These are phyloP conservation scores for Verbena officinalis DNA, from an alignment of 257 asterid species.

Conservation along the genomic window DNA sequence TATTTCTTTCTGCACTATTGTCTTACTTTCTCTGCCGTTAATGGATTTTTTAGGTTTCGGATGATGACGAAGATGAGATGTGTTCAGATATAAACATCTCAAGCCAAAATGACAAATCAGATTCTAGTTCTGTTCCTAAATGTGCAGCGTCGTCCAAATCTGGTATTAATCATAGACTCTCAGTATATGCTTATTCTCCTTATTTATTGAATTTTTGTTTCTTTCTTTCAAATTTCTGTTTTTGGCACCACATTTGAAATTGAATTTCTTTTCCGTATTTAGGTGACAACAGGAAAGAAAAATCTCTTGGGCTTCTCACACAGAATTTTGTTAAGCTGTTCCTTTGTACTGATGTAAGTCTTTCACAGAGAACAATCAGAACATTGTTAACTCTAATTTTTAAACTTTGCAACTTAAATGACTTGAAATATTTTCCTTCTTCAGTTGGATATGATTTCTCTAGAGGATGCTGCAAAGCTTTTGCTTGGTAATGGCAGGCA, in stretches of 20 bases:
- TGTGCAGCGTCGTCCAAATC: slow-evolving; percentile 37
- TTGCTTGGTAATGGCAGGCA: slow-evolving; percentile 85
- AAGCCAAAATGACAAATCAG: slow-evolving; percentile 57
- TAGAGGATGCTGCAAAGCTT: slow-evolving; percentile 95
- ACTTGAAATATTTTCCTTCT: slow-evolving; percentile 2
- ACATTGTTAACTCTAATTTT: not conserved
- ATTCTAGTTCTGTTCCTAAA: slow-evolving; percentile 44
- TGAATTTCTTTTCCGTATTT: slow-evolving; percentile 3
- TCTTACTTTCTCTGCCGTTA: not conserved
- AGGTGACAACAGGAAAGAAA: slow-evolving; percentile 87
- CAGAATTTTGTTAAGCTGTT: slow-evolving; percentile 94
- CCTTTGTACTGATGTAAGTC: slow-evolving; percentile 79
- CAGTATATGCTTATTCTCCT: not conserved
- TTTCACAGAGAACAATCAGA: not conserved
- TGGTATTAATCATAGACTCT: slow-evolving; percentile 43
- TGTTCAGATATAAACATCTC: slow-evolving; percentile 47
- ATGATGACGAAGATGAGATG: slow-evolving; percentile 79
- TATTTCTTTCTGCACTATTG: not conserved
- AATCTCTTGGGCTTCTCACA: slow-evolving; percentile 94
- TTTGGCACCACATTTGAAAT: not conserved
- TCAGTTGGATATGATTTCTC: slow-evolving; percentile 90
- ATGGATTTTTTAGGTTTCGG: slow-evolving; percentile 54
- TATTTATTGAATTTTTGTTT: not conserved
- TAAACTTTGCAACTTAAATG: slow-evolving; percentile 15
- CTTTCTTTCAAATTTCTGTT: not conserved